These are phyloP conservation scores for Saccharomycopsis olivae DNA, from an alignment of 805 yeast genomes.

Conservation along the genomic window DNA sequence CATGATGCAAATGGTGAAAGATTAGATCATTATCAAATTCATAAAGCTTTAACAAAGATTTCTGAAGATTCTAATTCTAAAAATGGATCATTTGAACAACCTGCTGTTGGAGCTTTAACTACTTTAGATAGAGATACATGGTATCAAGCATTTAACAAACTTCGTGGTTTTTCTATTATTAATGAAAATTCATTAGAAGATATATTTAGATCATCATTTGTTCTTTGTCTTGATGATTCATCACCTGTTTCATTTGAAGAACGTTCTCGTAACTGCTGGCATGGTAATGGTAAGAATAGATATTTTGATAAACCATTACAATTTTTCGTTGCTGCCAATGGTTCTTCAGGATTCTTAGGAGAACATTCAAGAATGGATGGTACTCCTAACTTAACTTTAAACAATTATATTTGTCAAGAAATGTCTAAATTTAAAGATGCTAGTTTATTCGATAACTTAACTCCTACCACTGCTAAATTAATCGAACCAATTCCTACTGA, in stretches of 20 bases:
- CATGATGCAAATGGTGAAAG: slow-evolving; percentile 36
- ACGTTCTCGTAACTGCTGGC: slow-evolving; percentile 82
- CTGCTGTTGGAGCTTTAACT: slow-evolving; percentile 70
- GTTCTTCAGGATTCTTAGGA: slow-evolving; percentile 85
- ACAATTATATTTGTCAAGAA: slow-evolving; percentile 58
- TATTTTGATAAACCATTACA: slow-evolving; percentile 88
- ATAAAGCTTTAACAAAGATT: slow-evolving; percentile 50
- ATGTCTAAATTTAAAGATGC: slow-evolving; percentile 37
- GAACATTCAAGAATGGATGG: slow-evolving; percentile 99
- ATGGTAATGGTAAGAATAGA: slow-evolving; percentile 88
- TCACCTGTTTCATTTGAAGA: slow-evolving; percentile 71
- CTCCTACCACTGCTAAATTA: slow-evolving; percentile 20
- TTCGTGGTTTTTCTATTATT: slow-evolving; percentile 44
- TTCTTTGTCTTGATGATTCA: slow-evolving; percentile 67
- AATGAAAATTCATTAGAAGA: slow-evolving; percentile 53
- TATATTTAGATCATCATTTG: slow-evolving; percentile 70
- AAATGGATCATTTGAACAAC: slow-evolving; percentile 16
- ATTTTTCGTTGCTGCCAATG: slow-evolving; percentile 71
- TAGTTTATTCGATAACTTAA: slow-evolving; percentile 18
- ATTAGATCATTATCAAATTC: slow-evolving; percentile 37
- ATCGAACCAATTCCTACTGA: slow-evolving; percentile 18
- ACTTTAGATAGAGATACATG: slow-evolving; percentile 80
- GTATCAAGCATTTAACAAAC: slow-evolving; percentile 46
- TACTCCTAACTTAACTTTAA: slow-evolving; percentile 83
- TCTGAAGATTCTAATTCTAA: slow-evolving; percentile 19